Base-by-base conservation (phyloP, 345 rosid species). In the rapeseed (Brassica napus) region DNA sequence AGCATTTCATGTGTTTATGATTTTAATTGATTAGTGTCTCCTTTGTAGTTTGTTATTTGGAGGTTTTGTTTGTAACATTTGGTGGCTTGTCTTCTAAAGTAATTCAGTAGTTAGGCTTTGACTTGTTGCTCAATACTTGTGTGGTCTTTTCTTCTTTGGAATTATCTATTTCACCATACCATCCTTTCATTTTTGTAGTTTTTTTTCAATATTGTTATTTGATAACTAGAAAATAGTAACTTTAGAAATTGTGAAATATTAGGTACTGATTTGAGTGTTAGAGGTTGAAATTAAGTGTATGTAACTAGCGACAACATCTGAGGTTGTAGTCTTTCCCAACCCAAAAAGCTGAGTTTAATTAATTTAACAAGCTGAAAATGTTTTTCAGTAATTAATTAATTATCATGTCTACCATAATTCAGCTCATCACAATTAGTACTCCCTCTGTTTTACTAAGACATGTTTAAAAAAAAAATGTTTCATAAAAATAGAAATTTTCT, bases 31-130 rank as follows among this genome's bases (percentile, higher is more conserved):
- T 72, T 73, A 39, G 1, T 52, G 23, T 11, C 55, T 6, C 18
- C 15, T 79, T 79, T 79, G 79, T 79, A 68, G 71, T 52, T 74
- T 79, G 52, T 69, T 52, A 52, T 79, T 74, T 14, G 79, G 79
- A 79, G 60, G 49, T 31, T 79, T 61, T 74, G 75, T 62, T 74
- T 79, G 79, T 74, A 32, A 68, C 59, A 79, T 63, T 3, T 74
- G 70, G 60, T 79, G 58, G 35, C 60, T 79, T 79, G 78, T 79
- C 82, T 74, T 74, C 55, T 32, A 68, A 71, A 73, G 69, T 68
- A 68, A 61, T 57, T 73, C 37, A 79, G 55, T 74, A 69, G 71
- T 74, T 68, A 62, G 60, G 75, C 75, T 74, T 74, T 74, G 82
- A 79, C 78, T 74, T 79, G n/a, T 79, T 79, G 65, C 47, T 6